Percentiles rank a stretch among this genome's conserved stretches.
These are phyloP conservation scores for Daedaleopsis nitida DNA, from an alignment of 768 basidiomycete genomes.

Conservation along the genomic window DNA sequence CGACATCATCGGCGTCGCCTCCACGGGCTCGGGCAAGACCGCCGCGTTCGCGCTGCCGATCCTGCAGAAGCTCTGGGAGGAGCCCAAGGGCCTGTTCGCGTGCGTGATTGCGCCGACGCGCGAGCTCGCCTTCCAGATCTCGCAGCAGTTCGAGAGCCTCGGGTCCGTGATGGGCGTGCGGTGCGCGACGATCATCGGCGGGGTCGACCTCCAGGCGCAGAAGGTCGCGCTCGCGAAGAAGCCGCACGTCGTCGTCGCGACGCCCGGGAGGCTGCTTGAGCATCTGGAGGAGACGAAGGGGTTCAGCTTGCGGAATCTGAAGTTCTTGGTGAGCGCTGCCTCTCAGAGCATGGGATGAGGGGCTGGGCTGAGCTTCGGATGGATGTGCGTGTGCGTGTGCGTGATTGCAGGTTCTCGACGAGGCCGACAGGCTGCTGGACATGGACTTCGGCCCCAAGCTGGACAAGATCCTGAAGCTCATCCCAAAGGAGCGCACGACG, in stretches of 20 bases:
- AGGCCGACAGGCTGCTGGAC: conserved; percentile 93
- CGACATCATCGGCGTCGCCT: conserved; percentile 98
- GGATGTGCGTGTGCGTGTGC: neutral
- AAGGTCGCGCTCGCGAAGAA: conserved; percentile 90
- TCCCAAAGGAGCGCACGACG: conserved; percentile 92
- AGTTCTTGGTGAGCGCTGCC: conserved; percentile 72
- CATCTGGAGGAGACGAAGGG: conserved; percentile 98
- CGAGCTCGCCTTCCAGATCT: conserved; percentile 96
- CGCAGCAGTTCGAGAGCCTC: conserved; percentile 92
- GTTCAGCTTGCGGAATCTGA: conserved; percentile 81
- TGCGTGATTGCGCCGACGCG: conserved; percentile 96
- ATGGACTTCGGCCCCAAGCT: conserved; percentile 96
- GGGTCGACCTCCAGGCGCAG: conserved; percentile 89
- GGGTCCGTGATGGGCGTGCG: conserved; percentile 93
- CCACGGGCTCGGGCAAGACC: conserved; percentile 97
- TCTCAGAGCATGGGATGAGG: neutral
- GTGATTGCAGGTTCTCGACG: conserved; percentile 81
- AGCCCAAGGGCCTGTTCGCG: conserved; percentile 91
- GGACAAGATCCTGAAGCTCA: conserved; percentile 93
- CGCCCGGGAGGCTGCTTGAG: conserved; percentile 90
- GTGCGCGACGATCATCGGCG: conserved; percentile 91
- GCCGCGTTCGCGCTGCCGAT: conserved; percentile 97
- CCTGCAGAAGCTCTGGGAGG: conserved; percentile 94
- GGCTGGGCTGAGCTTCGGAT: neutral
- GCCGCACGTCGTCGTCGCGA: conserved; percentile 94